A percentile compares a stretch with the other conserved stretches of the same genome.
Evolutionary conservation across 2,329 filamentous ascomycete genomes (phyloP).

Genomic region (Zasmidium cellare): DNA sequence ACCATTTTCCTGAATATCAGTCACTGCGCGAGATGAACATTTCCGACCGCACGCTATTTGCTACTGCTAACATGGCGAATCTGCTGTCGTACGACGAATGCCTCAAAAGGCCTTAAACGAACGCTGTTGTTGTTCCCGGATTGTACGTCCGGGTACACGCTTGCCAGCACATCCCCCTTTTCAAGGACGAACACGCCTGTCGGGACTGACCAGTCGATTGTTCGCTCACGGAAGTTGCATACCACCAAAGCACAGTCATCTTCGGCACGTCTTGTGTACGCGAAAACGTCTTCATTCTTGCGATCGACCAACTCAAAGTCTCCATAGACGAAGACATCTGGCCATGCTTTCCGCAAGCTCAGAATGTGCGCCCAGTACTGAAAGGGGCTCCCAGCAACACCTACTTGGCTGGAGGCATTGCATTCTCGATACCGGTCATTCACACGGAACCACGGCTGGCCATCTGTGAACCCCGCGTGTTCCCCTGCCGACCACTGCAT

Average conservation of each 20-base stretch:
- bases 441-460: constrained; percentile 17
- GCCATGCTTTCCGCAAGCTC: constrained; percentile 9
- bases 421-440: constrained; percentile 6
- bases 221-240: constrained; percentile 11
- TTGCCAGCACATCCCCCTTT: background rate
- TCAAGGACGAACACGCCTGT: background rate
- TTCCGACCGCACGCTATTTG: too few species aligned
- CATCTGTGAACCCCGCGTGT: constrained; percentile 61
- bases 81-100: background rate
- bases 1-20: too few species aligned
- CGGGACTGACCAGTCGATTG: constrained; percentile 5
- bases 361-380: constrained; percentile 54
- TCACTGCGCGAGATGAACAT: too few species aligned
- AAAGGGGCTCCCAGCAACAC: constrained; percentile 51
- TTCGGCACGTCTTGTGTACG: constrained; percentile 7
- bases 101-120: background rate
- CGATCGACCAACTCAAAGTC: constrained; percentile 16
- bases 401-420: constrained; percentile 35
- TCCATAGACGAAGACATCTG: constrained; percentile 16
- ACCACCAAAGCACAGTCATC: constrained; percentile 12
- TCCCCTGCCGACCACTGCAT: constrained; percentile 62
- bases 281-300: constrained; percentile 13
- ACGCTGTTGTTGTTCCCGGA: background rate
- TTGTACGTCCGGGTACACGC: background rate
- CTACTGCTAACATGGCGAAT: too few species aligned